These are phyloP conservation scores for Pseudofabraea citricarpa DNA, from an alignment of 2,329 filamentous ascomycete genomes.

Conservation along the genomic window DNA sequence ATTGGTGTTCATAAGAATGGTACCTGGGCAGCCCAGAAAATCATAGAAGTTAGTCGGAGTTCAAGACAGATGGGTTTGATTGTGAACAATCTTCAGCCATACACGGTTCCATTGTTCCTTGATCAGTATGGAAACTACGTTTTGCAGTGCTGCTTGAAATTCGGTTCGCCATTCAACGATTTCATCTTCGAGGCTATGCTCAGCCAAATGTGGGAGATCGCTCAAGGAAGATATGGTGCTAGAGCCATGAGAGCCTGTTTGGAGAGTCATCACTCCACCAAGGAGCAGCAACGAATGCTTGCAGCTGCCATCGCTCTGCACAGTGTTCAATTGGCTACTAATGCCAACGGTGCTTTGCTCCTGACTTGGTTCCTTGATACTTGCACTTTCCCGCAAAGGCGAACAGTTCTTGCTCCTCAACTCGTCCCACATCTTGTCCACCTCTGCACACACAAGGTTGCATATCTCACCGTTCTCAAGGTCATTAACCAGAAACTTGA, in stretches of 20 bases:
- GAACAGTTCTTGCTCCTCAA: slow-evolving; percentile 85
- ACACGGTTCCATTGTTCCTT: slow-evolving; percentile 86
- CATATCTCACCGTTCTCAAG: slow-evolving; percentile 93
- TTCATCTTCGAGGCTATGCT: slow-evolving; percentile 99
- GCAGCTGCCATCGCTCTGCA: slow-evolving; percentile 93
- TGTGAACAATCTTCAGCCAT: slow-evolving; percentile 77
- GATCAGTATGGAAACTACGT: slow-evolving; percentile 99
- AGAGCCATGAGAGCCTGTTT: slow-evolving; percentile 95
- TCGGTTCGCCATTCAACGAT: slow-evolving; percentile 82
- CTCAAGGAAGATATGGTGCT: slow-evolving; percentile 90
- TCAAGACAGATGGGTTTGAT: slow-evolving; percentile 79
- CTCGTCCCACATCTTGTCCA: slow-evolving; percentile 91
- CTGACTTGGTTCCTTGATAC: slow-evolving; percentile 98
- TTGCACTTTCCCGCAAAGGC: slow-evolving; percentile 88
- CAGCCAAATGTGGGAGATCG: slow-evolving; percentile 85
- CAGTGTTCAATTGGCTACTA: slow-evolving; percentile 93
- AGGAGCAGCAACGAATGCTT: slow-evolving; percentile 92
- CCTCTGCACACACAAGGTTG: slow-evolving; percentile 97
- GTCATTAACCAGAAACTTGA: slow-evolving; percentile 98
- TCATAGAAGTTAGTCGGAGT: slow-evolving; percentile 92
- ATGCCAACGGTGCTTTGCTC: slow-evolving; percentile 88
- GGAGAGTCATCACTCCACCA: slow-evolving; percentile 91
- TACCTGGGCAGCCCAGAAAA: slow-evolving; percentile 98
- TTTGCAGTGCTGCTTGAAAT: slow-evolving; percentile 91
- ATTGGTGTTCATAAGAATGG: slow-evolving; percentile 99